Conservation (phyloP, 352 stramenopile genomes). For the Phytophthora multivora region DNA sequence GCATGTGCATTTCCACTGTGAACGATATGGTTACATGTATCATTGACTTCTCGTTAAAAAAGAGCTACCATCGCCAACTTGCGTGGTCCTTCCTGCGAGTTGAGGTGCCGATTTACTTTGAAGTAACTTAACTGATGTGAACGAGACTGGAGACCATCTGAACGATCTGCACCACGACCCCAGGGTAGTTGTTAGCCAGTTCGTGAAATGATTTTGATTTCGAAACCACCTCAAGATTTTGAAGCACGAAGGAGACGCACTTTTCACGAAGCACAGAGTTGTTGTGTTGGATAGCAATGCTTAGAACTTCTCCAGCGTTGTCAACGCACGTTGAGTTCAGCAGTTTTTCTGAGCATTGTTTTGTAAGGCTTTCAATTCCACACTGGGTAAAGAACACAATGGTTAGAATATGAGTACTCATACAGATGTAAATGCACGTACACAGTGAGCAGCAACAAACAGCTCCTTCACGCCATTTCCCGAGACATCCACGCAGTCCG, state of each 20-base stretch:
- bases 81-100: background rate
- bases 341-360: slow-evolving; percentile 94
- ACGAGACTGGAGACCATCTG: slow-evolving; percentile 51
- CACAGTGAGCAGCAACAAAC: slow-evolving; percentile 88
- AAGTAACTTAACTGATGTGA: background rate
- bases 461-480: slow-evolving; percentile 91
- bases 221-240: slow-evolving; percentile 96
- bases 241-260: slow-evolving; percentile 95
- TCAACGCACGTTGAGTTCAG: slow-evolving; percentile 92
- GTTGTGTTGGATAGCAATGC: slow-evolving; percentile 93
- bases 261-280: slow-evolving; percentile 90
- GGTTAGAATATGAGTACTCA: background rate
- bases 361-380: slow-evolving; percentile 77
- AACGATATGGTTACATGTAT: no score
- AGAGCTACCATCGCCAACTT: no score
- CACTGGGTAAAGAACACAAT: slow-evolving; percentile 37
- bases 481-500: slow-evolving; percentile 87
- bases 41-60: background rate
- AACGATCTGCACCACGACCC: slow-evolving; percentile 96
- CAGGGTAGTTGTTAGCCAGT: slow-evolving; percentile 96
- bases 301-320: slow-evolving; percentile 94
- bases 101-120: background rate
- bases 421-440: slow-evolving; percentile 11
- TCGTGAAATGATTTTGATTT: slow-evolving; percentile 96
- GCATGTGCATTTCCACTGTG: no score